Conservation (phyloP, 306 rosid species). For the Carpinus fangiana region DNA sequence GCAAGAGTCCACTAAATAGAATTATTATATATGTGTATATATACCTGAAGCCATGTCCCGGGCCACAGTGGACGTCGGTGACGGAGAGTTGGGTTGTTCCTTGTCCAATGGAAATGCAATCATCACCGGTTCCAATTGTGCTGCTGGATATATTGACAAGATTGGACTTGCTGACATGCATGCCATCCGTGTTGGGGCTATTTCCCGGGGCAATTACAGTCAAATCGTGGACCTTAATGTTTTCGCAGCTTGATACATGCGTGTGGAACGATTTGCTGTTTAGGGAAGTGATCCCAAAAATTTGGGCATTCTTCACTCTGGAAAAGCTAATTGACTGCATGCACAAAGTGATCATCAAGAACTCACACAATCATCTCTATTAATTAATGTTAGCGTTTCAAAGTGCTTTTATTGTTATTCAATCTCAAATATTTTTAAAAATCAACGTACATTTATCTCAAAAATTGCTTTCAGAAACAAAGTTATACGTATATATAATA, state of each 20-base stretch:
- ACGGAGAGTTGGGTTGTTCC: constrained; percentile 30
- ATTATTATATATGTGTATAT: no score
- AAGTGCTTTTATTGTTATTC: no score
- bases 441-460: no score
- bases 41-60: constrained; percentile 74
- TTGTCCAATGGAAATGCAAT: constrained; percentile 67
- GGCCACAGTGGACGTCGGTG: constrained; percentile 57
- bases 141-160: constrained; percentile 32
- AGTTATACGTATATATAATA: no score
- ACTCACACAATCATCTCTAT: background rate
- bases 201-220: constrained; percentile 46
- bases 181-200: constrained; percentile 88
- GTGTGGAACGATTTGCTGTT: constrained; percentile 60
- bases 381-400: no score
- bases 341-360: constrained; percentile 24
- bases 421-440: no score
- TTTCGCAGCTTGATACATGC: constrained; percentile 25
- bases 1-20: no score
- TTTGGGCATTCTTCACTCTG: constrained; percentile 30
- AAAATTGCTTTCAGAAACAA: no score
- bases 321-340: constrained; percentile 60
- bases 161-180: constrained; percentile 43
- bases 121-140: constrained; percentile 67
- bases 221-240: constrained; percentile 33
- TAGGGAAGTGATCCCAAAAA: constrained; percentile 49